phyloP scores from a whole-genome alignment of 2,329 filamentous ascomycete species.

The Colletotrichum graminicola region DNA sequence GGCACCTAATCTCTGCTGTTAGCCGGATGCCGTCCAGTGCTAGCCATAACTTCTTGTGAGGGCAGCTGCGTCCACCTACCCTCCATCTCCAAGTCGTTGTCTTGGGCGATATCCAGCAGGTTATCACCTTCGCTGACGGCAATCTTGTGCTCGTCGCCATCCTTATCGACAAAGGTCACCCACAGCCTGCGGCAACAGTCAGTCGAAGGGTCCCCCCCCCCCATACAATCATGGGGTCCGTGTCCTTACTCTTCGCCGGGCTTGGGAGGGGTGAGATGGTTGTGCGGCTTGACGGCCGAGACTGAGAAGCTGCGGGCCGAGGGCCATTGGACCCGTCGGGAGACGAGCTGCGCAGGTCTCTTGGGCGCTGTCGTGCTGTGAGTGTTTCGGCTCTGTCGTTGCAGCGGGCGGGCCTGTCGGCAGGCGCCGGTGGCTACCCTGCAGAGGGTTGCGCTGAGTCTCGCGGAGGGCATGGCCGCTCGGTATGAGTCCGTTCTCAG shows the following conservation, averaged over 20 bases:
- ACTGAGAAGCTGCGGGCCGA: conserved; percentile 72
- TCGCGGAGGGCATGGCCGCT: conserved; percentile 29
- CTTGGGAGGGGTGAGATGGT: conserved; percentile 85
- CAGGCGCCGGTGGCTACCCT: conserved; percentile 49
- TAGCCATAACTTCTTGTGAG: no score
- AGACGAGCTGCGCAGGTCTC: conserved; percentile 4
- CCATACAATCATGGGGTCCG: conserved; percentile 42
- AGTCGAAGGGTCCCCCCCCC: conserved; percentile 16
- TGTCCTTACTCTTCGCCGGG: conserved; percentile 87
- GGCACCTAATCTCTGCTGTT: conserved; percentile 67
- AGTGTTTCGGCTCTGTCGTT: conserved; percentile 36
- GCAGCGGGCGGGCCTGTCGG: conserved; percentile 48
- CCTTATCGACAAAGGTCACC: conserved; percentile 95
- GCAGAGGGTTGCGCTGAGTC: conserved; percentile 46
- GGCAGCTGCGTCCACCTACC: conserved; percentile 58
- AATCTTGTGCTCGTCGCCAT: conserved; percentile 80
- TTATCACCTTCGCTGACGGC: conserved; percentile 90
- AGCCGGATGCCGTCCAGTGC: background rate
- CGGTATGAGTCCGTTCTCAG: conserved; percentile 22
- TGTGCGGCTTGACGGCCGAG: conserved; percentile 73
- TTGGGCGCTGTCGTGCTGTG: conserved; percentile 1
- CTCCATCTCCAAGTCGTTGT: conserved; percentile 97
- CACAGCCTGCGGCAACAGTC: conserved; percentile 71
- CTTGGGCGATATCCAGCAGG: conserved; percentile 93
- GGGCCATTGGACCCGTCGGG: conserved; percentile 32